Evolutionary conservation across 768 basidiomycete species (phyloP).

Genomic region (Mycena metata): DNA sequence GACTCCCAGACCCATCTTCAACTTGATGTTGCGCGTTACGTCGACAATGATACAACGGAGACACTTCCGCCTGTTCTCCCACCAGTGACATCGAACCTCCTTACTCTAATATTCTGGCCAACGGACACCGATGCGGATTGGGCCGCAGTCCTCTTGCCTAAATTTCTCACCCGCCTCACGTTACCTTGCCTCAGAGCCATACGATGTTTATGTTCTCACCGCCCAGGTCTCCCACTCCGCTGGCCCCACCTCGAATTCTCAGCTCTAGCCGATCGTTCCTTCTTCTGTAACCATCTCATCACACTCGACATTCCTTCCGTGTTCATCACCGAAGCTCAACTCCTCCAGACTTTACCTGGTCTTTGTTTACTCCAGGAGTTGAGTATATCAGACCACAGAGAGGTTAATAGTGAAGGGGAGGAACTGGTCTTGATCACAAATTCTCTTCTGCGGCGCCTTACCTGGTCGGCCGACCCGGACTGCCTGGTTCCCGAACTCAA

Average conservation of each 20-base stretch:
- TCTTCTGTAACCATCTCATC: conserved; percentile 8
- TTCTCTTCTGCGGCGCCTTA: conserved; percentile 19
- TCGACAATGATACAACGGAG: too few relatives aligned
- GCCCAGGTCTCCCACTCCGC: neutral
- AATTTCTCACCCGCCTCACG: neutral
- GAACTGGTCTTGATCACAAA: conserved; percentile 2
- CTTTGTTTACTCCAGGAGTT: conserved; percentile 9
- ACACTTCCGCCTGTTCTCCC: too few relatives aligned
- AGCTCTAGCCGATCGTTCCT: conserved; percentile 14
- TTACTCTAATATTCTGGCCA: too few relatives aligned
- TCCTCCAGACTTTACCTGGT: conserved; percentile 8
- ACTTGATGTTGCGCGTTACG: too few relatives aligned
- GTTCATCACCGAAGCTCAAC: conserved; percentile 17
- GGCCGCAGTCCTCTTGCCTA: too few relatives aligned
- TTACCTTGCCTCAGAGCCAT: neutral
- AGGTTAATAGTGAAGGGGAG: neutral
- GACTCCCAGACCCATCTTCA: too few relatives aligned
- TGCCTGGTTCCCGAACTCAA: conserved; percentile 22
- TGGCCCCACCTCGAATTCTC: conserved; percentile 16
- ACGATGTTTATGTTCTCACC: neutral
- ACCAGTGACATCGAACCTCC: too few relatives aligned
- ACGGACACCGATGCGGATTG: too few relatives aligned
- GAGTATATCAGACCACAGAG: conserved; percentile 8
- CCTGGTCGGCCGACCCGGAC: conserved; percentile 12
- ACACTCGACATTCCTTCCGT: neutral